A percentile compares a stretch with the other conserved stretches of the same genome.
phyloP scores from a whole-genome alignment of 169 alveolate genomes.

The Plasmodium gonderi region DNA sequence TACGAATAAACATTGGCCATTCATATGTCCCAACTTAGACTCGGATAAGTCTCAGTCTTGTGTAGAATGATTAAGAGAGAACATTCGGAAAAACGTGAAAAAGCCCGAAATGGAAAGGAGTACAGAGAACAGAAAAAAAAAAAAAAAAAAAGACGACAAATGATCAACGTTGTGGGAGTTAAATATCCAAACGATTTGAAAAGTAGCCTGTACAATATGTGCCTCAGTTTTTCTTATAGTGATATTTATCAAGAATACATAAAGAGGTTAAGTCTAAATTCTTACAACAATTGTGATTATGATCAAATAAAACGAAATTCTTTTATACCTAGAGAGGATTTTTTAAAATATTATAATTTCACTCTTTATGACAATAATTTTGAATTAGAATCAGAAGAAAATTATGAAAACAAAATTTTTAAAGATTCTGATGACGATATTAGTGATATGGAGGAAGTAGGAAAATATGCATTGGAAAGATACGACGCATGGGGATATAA shows the following conservation, averaged over 20 bases:
- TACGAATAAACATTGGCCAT: background rate
- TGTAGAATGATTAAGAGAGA: background rate
- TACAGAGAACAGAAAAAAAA: background rate
- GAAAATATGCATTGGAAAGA: background rate
- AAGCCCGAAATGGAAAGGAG: background rate
- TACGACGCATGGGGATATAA: background rate
- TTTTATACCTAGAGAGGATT: slow-evolving; percentile 49
- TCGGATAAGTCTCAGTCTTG: background rate
- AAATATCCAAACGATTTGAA: slow-evolving; percentile 33
- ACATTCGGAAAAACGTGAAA: background rate
- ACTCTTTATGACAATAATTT: slow-evolving; percentile 35
- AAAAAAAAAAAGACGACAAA: background rate
- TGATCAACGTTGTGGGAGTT: background rate
- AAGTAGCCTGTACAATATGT: slow-evolving; percentile 18
- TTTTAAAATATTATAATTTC: slow-evolving; percentile 65
- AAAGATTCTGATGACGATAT: background rate
- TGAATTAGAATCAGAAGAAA: slow-evolving; percentile 52
- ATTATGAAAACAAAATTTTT: background rate
- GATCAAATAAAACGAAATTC: slow-evolving; percentile 54
- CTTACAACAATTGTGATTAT: slow-evolving; percentile 65
- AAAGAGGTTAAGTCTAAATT: slow-evolving; percentile 37
- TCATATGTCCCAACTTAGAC: background rate
- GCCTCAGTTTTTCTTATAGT: slow-evolving; percentile 45
- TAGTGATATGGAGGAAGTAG: slow-evolving; percentile 47
- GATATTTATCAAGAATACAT: slow-evolving; percentile 73